Evolutionary conservation across 2,329 filamentous ascomycete species (phyloP).

Genomic region (Metarhizium humberi): DNA sequence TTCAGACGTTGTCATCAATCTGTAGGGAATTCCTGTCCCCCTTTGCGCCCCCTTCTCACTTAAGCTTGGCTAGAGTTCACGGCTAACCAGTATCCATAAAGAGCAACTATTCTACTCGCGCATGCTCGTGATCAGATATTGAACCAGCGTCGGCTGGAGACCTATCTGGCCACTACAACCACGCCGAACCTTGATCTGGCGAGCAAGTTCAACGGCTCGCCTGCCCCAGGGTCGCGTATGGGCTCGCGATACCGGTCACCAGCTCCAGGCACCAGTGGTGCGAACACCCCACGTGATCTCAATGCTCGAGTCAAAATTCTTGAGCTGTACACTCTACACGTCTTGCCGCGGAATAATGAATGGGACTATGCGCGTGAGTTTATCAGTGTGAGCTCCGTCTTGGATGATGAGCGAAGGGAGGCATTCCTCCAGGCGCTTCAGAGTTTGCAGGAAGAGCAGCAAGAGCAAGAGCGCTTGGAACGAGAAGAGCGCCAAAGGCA

Average conservation of each 20-base stretch:
- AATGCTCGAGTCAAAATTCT: slow-evolving; percentile 82
- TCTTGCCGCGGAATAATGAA: slow-evolving; percentile 85
- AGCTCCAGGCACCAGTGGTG: slow-evolving; percentile 48
- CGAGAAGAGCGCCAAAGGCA: slow-evolving; percentile 47
- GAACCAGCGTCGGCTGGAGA: slow-evolving; percentile 83
- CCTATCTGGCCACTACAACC: slow-evolving; percentile 71
- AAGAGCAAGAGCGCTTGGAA: slow-evolving; percentile 58
- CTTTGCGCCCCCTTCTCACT: neutral
- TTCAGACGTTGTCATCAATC: slow-evolving; percentile 83
- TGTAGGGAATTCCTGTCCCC: slow-evolving; percentile 43
- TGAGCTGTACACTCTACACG: slow-evolving; percentile 90
- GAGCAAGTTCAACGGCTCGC: slow-evolving; percentile 46
- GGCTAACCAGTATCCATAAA: slow-evolving; percentile 23
- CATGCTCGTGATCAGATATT: slow-evolving; percentile 75
- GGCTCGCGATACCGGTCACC: slow-evolving; percentile 33
- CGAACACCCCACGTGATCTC: slow-evolving; percentile 76
- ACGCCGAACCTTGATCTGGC: slow-evolving; percentile 65
- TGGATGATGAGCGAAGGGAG: slow-evolving; percentile 87
- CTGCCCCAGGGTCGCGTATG: slow-evolving; percentile 25
- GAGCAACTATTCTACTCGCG: slow-evolving; percentile 81
- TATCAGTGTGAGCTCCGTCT: slow-evolving; percentile 72
- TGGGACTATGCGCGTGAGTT: slow-evolving; percentile 95
- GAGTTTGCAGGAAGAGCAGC: slow-evolving; percentile 73
- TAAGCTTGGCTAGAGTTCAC: neutral
- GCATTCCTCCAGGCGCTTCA: slow-evolving; percentile 81